These are phyloP conservation scores for Misopates orontium DNA, from an alignment of 257 asterid genomes.

Conservation along the genomic window DNA sequence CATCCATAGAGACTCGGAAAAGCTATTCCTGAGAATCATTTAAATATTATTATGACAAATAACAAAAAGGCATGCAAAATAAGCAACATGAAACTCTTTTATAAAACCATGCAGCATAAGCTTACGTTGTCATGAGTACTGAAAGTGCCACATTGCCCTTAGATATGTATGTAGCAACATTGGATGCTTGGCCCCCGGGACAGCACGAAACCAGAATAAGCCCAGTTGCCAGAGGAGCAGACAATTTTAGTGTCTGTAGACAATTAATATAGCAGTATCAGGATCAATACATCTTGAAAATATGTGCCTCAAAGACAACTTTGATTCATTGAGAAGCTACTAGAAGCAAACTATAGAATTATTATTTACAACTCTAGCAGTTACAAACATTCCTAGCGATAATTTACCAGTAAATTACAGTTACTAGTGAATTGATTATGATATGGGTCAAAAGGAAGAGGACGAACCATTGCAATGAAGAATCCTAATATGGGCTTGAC, in stretches of 20 bases:
- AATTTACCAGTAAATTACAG: slow-evolving; percentile 3
- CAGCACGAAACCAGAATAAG: slow-evolving; percentile 97
- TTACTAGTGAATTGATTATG: background rate
- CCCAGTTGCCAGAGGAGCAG: slow-evolving; percentile 99
- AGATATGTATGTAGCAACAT: slow-evolving; percentile 93
- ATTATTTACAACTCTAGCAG: background rate
- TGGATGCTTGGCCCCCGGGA: slow-evolving; percentile 99
- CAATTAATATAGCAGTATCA: slow-evolving; percentile 29
- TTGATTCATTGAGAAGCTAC: background rate
- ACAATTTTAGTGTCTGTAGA: slow-evolving; percentile 69
- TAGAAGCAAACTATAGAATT: slow-evolving; percentile 7
- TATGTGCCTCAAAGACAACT: slow-evolving; percentile 5
- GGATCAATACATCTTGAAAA: slow-evolving; percentile 26
- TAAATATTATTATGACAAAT: background rate
- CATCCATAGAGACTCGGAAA: no score
- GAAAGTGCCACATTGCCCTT: slow-evolving; percentile 98
- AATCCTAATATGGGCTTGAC: slow-evolving; percentile 91
- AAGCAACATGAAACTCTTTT: slow-evolving; percentile 8
- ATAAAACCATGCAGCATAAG: slow-evolving; percentile 19
- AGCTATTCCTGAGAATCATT: background rate
- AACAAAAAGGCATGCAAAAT: slow-evolving; percentile 12
- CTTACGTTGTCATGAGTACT: slow-evolving; percentile 99
- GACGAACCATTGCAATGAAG: slow-evolving; percentile 72
- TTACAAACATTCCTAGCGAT: background rate
- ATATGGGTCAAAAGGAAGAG: slow-evolving; percentile 17